A percentile compares a stretch with the other conserved stretches of the same genome.
Evolutionary conservation across 1,284 basidiomycete species (phyloP).

Genomic region (Cystobasidium sp.): DNA sequence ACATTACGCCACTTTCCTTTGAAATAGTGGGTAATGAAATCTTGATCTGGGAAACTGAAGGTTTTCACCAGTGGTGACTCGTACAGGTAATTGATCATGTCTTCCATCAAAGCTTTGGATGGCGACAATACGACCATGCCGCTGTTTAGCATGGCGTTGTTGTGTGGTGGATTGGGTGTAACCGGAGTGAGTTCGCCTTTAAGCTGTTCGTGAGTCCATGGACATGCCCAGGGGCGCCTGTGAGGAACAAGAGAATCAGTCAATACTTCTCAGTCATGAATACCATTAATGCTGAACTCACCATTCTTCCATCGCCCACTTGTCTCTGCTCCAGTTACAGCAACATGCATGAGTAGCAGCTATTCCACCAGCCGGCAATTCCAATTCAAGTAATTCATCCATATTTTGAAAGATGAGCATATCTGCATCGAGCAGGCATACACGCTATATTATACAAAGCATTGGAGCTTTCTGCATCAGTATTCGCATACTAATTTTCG

Average conservation of each 20-base stretch:
- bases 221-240: constrained; percentile 88
- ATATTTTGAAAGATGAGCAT: constrained; percentile 87
- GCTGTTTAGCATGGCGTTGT: constrained; percentile 80
- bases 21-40: constrained; percentile 82
- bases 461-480: neutral
- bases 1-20: constrained; percentile 63
- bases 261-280: neutral
- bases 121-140: constrained; percentile 88
- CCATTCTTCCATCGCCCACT: constrained; percentile 44
- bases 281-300: neutral
- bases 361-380: constrained; percentile 70
- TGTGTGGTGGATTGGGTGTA: constrained; percentile 65
- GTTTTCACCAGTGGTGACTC: constrained; percentile 70
- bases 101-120: constrained; percentile 61
- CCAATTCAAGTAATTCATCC: constrained; percentile 80
- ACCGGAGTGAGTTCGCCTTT: constrained; percentile 59
- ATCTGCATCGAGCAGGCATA: constrained; percentile 86
- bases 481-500: neutral
- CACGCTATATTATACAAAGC: constrained; percentile 62
- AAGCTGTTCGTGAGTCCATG: constrained; percentile 67
- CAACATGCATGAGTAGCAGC: constrained; percentile 87
- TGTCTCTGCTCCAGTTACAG: constrained; percentile 75
- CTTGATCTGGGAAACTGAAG: constrained; percentile 89
- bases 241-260: neutral
- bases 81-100: constrained; percentile 67